phyloP scores from a whole-genome alignment of 164 flowering plant genomes.

The Nelumbo lutea region DNA sequence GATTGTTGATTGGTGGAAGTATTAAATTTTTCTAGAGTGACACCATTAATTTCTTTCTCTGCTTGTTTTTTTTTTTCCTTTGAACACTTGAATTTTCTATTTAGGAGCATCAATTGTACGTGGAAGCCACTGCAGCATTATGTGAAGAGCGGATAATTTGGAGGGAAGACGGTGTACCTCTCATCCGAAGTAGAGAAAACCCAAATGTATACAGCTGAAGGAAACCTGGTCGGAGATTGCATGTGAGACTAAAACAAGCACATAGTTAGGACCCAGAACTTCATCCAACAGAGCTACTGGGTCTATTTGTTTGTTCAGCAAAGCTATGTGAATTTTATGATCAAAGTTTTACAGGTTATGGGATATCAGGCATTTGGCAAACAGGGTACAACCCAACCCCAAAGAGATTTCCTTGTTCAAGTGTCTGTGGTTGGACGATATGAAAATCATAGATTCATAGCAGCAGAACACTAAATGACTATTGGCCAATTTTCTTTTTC shows the following conservation, averaged over 20 bases:
- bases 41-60: not conserved
- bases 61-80: not conserved
- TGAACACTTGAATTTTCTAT: not conserved
- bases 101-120: constrained; percentile 76
- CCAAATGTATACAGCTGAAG: constrained; percentile 35
- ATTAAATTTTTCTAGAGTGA: not conserved
- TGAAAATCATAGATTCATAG: no score
- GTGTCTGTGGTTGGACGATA: no score
- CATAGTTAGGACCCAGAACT: not conserved
- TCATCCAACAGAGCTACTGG: not conserved
- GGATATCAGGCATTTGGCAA: no score
- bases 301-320: no score
- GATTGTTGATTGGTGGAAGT: not conserved
- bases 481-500: no score
- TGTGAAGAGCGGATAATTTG: constrained; percentile 76
- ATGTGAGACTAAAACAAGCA: not conserved
- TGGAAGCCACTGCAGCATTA: constrained; percentile 58
- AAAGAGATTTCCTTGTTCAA: no score
- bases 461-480: no score
- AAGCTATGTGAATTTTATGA: no score
- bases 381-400: no score
- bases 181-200: constrained; percentile 58
- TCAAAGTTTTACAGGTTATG: no score
- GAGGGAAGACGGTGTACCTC: constrained; percentile 87
- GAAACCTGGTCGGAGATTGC: not conserved